These are phyloP conservation scores for Cyberlindnera maclurae DNA, from an alignment of 805 yeast species.

Conservation along the genomic window DNA sequence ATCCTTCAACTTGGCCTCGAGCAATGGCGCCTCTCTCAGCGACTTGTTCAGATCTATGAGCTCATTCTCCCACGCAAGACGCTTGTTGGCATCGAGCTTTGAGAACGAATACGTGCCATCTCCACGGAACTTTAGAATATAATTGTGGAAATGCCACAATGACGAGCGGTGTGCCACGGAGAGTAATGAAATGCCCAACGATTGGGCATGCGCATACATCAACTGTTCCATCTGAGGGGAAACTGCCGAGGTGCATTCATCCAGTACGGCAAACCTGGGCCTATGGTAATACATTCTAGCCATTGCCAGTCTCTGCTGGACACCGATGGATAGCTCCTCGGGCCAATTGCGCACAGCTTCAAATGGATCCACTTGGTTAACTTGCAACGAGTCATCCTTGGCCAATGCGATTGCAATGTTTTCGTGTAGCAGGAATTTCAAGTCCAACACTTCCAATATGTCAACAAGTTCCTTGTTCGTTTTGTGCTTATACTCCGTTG, in stretches of 20 bases:
- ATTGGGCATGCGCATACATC: conserved; percentile 79
- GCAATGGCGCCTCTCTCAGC: conserved; percentile 61
- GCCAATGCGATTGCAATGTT: conserved; percentile 32
- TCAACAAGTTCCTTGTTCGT: conserved; percentile 43
- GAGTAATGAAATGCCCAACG: conserved; percentile 69
- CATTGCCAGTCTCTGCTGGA: conserved; percentile 89
- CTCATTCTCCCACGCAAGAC: conserved; percentile 74
- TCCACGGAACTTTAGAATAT: conserved; percentile 81
- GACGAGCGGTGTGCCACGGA: conserved; percentile 93
- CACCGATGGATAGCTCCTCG: conserved; percentile 83
- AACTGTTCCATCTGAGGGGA: conserved; percentile 85
- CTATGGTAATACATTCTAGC: conserved; percentile 85
- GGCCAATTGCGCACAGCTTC: conserved; percentile 75
- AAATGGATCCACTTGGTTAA: conserved; percentile 41
- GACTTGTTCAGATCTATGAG: conserved; percentile 60
- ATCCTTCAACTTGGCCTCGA: conserved; percentile 60
- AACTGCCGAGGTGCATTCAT: conserved; percentile 93
- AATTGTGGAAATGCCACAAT: conserved; percentile 85
- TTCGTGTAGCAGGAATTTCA: conserved; percentile 49
- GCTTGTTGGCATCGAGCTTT: conserved; percentile 61
- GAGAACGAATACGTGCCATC: conserved; percentile 60
- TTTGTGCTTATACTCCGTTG: conserved; percentile 45
- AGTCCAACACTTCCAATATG: conserved; percentile 49
- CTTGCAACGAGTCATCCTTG: conserved; percentile 22
- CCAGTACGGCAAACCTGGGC: conserved; percentile 91